These are phyloP conservation scores for Wickerhamiella galacta DNA, from an alignment of 805 yeast genomes.

Conservation along the genomic window DNA sequence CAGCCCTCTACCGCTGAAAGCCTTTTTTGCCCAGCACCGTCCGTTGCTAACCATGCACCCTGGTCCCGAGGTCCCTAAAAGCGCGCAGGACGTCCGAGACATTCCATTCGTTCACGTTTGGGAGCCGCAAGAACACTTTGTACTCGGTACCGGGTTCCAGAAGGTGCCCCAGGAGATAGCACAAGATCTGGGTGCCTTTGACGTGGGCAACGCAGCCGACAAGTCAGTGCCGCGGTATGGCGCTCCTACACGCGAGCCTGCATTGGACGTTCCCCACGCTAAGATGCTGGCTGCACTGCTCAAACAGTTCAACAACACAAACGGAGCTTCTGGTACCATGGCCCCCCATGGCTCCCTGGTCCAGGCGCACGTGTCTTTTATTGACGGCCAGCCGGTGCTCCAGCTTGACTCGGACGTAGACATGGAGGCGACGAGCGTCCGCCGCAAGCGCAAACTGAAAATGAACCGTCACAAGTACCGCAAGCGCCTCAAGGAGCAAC, in stretches of 20 bases:
- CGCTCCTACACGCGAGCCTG: too few species aligned
- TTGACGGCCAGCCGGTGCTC: constrained; percentile 1
- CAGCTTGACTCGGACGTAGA: constrained; percentile 9
- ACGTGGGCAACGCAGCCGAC: constrained; percentile 3
- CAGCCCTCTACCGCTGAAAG: constrained; percentile 20
- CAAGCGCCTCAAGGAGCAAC: constrained; percentile 90
- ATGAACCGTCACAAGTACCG: constrained; percentile 96
- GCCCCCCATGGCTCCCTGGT: too few species aligned
- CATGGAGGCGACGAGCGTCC: constrained; percentile 22
- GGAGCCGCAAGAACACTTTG: constrained; percentile 4
- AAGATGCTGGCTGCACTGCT: too few species aligned
- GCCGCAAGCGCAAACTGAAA: constrained; percentile 58
- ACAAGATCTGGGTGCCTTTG: constrained; percentile 23
- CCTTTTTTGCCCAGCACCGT: constrained; percentile 31
- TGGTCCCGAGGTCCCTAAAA: constrained; percentile 4
- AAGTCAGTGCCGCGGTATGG: constrained; percentile 3
- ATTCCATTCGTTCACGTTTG: constrained; percentile 16
- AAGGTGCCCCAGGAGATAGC: constrained; percentile 26
- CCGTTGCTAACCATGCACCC: constrained; percentile 28
- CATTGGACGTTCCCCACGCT: too few species aligned
- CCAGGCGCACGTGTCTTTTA: not conserved
- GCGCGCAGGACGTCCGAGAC: constrained; percentile 8
- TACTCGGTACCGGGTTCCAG: constrained; percentile 13
- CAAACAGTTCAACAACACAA: too few species aligned
- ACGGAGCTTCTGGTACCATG: too few species aligned